Conservation (phyloP, 768 basidiomycete species). For the Mycena alexandri region DNA sequence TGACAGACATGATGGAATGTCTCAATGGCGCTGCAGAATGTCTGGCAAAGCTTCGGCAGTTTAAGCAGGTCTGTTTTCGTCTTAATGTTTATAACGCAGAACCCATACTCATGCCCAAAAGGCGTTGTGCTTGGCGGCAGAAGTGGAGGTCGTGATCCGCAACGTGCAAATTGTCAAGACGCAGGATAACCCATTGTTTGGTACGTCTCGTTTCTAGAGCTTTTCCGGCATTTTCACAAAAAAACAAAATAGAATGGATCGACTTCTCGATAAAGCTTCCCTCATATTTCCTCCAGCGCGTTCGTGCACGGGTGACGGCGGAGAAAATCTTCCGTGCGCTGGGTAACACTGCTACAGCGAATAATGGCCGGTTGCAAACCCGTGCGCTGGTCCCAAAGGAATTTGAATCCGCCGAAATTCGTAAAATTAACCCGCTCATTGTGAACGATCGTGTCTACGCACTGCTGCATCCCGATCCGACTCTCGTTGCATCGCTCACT, state of each 20-base stretch:
- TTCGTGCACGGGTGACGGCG: slow-evolving; percentile 38
- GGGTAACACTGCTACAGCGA: slow-evolving; percentile 50
- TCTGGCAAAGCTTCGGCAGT: background rate
- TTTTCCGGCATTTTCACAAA: background rate
- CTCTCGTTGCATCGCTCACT: slow-evolving; percentile 35
- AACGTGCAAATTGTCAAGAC: slow-evolving; percentile 38
- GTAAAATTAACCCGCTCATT: slow-evolving; percentile 22
- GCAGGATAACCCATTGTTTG: slow-evolving; percentile 26
- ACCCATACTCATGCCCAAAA: slow-evolving; percentile 19
- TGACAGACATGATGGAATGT: slow-evolving; percentile 16
- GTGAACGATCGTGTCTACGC: slow-evolving; percentile 20
- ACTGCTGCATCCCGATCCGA: slow-evolving; percentile 48
- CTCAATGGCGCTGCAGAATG: slow-evolving; percentile 22
- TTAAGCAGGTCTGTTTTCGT: slow-evolving; percentile 7
- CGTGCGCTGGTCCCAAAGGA: slow-evolving; percentile 31
- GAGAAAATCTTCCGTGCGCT: slow-evolving; percentile 47
- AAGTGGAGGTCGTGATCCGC: slow-evolving; percentile 44
- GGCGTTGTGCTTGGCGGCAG: slow-evolving; percentile 48
- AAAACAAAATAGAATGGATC: slow-evolving; percentile 12
- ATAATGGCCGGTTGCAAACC: slow-evolving; percentile 43
- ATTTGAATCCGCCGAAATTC: slow-evolving; percentile 31
- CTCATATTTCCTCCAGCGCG: slow-evolving; percentile 41
- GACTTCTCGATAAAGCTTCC: slow-evolving; percentile 3
- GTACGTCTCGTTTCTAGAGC: slow-evolving; percentile 28
- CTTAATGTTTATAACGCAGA: background rate